Evolutionary conservation across 2,329 filamentous ascomycete genomes (phyloP).

Genomic region (Magnaporthales sp.): DNA sequence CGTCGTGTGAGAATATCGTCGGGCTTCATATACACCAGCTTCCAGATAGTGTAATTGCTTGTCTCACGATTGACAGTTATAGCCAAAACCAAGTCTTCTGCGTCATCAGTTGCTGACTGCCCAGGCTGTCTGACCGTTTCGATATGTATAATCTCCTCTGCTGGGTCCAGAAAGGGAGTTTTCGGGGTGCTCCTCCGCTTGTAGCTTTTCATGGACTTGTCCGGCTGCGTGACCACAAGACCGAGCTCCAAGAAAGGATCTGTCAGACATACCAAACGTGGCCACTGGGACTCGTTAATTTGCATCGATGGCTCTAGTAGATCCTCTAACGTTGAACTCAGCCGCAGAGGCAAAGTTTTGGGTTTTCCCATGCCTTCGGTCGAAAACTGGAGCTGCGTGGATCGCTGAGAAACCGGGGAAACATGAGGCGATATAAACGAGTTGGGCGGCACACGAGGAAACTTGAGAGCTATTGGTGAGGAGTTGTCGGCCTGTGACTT

Average conservation of each 20-base stretch:
- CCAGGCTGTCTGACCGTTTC: conserved; percentile 56
- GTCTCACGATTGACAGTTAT: conserved; percentile 74
- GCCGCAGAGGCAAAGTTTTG: conserved; percentile 42
- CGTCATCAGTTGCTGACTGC: conserved; percentile 20
- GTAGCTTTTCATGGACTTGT: conserved; percentile 26
- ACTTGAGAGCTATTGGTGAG: conserved; percentile 43
- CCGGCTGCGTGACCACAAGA: conserved; percentile 59
- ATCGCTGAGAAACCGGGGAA: conserved; percentile 38
- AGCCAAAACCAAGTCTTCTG: conserved; percentile 56
- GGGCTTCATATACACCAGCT: conserved; percentile 65
- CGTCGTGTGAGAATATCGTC: conserved; percentile 46
- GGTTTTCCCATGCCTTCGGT: conserved; percentile 47
- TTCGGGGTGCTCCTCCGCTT: conserved; percentile 28
- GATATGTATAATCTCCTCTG: conserved; percentile 79
- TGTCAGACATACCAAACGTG: conserved; percentile 72
- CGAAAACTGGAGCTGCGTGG: conserved; percentile 45
- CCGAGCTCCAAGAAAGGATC: conserved; percentile 83
- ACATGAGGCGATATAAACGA: conserved; percentile 71
- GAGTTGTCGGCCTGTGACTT: conserved; percentile 50
- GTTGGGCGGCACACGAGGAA: conserved; percentile 63
- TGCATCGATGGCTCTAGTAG: conserved; percentile 48
- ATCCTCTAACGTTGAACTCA: conserved; percentile 46
- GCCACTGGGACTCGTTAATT: conserved; percentile 52
- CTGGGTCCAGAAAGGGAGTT: conserved; percentile 58
- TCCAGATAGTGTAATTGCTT: conserved; percentile 78